phyloP scores from a whole-genome alignment of 169 alveolate genomes.

The Eimeria tenella region DNA sequence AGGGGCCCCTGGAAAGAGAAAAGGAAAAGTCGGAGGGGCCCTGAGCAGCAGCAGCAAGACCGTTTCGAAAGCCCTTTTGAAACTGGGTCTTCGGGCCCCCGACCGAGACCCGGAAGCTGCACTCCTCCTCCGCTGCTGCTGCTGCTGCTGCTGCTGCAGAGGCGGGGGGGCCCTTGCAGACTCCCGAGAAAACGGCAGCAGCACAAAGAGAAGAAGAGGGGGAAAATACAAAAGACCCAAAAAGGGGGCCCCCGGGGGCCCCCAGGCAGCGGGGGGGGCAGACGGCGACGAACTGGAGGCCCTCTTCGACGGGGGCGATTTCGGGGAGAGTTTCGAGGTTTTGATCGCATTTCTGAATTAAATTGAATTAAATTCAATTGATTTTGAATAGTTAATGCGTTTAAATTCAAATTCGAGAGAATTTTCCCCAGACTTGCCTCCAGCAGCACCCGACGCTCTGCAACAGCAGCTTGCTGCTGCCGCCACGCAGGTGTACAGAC shows the following conservation, averaged over 20 bases:
- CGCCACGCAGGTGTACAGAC: conserved; percentile 13
- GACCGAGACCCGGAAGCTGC: conserved; percentile 54
- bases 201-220: conserved; percentile 69
- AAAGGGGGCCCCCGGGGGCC: conserved; percentile 60
- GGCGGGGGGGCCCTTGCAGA: conserved; percentile 61
- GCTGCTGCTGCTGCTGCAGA: not conserved
- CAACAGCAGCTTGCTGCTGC: too few species aligned
- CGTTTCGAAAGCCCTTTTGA: not conserved
- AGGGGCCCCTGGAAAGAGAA: not conserved
- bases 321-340: conserved; percentile 55
- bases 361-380: too few species aligned
- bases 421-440: not conserved
- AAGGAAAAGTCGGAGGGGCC: not conserved
- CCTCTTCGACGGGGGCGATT: conserved; percentile 67
- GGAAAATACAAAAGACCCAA: conserved; percentile 60
- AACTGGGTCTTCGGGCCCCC: conserved; percentile 54
- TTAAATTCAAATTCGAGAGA: not conserved
- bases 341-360: conserved; percentile 59
- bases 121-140: not conserved
- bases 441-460: not conserved
- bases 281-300: conserved; percentile 52
- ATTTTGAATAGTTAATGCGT: too few species aligned
- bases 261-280: conserved; percentile 71
- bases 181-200: conserved; percentile 22
- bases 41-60: not conserved